Conservation (phyloP, 2,329 filamentous ascomycete species). For the Aspergillus chevalieri region DNA sequence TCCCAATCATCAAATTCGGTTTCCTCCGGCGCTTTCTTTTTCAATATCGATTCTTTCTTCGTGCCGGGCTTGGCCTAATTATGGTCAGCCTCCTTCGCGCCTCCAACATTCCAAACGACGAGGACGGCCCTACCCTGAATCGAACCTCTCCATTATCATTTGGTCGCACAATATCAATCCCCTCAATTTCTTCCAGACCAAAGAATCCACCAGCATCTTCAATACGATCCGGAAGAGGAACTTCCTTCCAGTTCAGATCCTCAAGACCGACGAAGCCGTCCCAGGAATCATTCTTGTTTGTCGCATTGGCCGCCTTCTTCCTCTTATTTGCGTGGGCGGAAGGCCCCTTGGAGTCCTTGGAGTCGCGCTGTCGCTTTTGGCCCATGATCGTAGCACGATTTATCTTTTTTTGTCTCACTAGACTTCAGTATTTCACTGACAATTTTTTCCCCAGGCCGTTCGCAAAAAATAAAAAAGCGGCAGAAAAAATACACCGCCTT, state of each 20-base stretch:
- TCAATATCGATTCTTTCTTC: conserved; percentile 27
- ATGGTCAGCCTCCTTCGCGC: conserved; percentile 3
- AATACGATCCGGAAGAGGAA: conserved; percentile 66
- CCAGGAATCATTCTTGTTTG: conserved; percentile 15
- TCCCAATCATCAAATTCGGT: conserved; percentile 53
- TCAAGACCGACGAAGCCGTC: conserved; percentile 38
- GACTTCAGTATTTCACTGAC: not conserved
- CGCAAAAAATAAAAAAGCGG: conserved; percentile 28
- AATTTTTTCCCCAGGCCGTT: not conserved
- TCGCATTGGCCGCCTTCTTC: conserved; percentile 20
- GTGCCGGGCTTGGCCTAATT: conserved; percentile 30
- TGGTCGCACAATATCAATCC: conserved; percentile 71
- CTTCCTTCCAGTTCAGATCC: conserved; percentile 57
- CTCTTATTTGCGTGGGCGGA: conserved; percentile 29
- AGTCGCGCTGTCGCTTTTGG: conserved; percentile 30
- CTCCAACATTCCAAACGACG: not conserved
- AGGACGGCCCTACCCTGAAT: conserved; percentile 33
- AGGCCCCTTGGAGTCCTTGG: conserved; percentile 26
- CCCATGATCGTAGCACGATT: conserved; percentile 20
- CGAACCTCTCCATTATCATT: conserved; percentile 48
- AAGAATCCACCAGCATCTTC: conserved; percentile 93
- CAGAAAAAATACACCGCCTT: conserved; percentile 26
- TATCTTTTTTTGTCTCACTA: not conserved
- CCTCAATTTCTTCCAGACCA: conserved; percentile 84
- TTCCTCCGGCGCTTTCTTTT: conserved; percentile 12